Evolutionary conservation across 306 rosid species (phyloP).

Genomic region (Medicago arabica): DNA sequence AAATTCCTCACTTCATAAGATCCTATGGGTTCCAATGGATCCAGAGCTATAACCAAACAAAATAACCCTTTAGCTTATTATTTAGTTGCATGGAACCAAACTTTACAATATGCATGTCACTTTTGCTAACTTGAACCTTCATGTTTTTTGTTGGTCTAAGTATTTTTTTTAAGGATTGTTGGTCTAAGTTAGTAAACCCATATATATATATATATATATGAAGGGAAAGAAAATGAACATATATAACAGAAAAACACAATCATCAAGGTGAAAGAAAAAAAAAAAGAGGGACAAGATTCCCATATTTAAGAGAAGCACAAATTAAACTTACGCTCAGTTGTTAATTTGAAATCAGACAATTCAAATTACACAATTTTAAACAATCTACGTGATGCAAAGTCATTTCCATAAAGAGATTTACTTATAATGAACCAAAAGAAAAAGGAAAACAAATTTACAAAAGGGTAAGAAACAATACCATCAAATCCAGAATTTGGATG

Average conservation of each 20-base stretch:
- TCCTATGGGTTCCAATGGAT: conserved; percentile 63
- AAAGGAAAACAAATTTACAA: conserved; percentile 4
- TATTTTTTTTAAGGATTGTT: too few relatives aligned
- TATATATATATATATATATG: too few relatives aligned
- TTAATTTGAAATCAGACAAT: too few relatives aligned
- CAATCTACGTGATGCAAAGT: not conserved
- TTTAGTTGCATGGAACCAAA: not conserved
- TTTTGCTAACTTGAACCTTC: too few relatives aligned
- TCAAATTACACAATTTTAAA: too few relatives aligned
- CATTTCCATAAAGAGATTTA: not conserved
- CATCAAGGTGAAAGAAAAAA: too few relatives aligned
- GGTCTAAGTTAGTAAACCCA: too few relatives aligned
- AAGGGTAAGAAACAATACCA: conserved; percentile 52
- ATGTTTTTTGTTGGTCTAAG: too few relatives aligned
- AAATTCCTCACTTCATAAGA: conserved; percentile 56
- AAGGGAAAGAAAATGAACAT: too few relatives aligned
- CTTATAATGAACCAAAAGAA: not conserved
- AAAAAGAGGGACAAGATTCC: too few relatives aligned
- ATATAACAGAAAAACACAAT: too few relatives aligned
- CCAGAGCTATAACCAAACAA: conserved; percentile 54
- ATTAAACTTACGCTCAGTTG: not conserved
- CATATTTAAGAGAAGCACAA: too few relatives aligned
- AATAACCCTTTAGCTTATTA: conserved; percentile 23
- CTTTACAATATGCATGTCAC: not conserved
- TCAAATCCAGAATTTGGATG: conserved; percentile 64